Base-by-base conservation (phyloP, 116 monocot species). In the Iris pallida region DNA sequence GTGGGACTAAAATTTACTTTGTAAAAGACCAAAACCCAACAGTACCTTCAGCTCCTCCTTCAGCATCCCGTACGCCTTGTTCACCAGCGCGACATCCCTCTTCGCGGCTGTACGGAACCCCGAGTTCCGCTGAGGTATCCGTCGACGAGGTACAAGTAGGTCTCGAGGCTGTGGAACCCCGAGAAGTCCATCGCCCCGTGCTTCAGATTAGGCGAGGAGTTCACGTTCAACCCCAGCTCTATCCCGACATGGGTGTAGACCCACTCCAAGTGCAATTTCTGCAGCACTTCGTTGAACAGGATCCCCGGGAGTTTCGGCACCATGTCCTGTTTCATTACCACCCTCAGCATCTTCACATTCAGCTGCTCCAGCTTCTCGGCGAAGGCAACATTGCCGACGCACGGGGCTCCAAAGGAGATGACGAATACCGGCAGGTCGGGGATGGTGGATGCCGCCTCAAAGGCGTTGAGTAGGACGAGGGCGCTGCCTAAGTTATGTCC, bases 401-500 rank as follows among this genome's bases (percentile, higher is more conserved):
- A 51, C 3, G 91, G 91, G 17, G 82, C 85, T 0, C 85, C 84
- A 68, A 87, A 88, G 19, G 91, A 82, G 45, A 85, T 70, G 3
- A 85, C 88, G 49, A 43, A 75, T 4, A 85, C 78, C 1, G 76
- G 75, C 1, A 82, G 46, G 13, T 61, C 68, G 10, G 71, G 82
- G 42, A 77, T 45, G 4, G 59, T 12, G 1, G 77, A 46, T n/a
- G 80, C 82, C 8, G 78, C 80, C 56, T 92, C 91, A 57, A 78
- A 72, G 2, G 88, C 91, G 45, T 74, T 85, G 45, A 88, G 80
- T n/a, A 85, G 68, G 0, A 88, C 88, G 6, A 92, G 77, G n/a
- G 91, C 91, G 41, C 91, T 83, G 56, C 91, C 91, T 10, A 88
- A 85, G 69, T 88, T 88, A 68, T 92, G 92, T 0, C 88, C 92